phyloP scores from a whole-genome alignment of 2,329 filamentous ascomycete genomes.

The Cytospora piceae region DNA sequence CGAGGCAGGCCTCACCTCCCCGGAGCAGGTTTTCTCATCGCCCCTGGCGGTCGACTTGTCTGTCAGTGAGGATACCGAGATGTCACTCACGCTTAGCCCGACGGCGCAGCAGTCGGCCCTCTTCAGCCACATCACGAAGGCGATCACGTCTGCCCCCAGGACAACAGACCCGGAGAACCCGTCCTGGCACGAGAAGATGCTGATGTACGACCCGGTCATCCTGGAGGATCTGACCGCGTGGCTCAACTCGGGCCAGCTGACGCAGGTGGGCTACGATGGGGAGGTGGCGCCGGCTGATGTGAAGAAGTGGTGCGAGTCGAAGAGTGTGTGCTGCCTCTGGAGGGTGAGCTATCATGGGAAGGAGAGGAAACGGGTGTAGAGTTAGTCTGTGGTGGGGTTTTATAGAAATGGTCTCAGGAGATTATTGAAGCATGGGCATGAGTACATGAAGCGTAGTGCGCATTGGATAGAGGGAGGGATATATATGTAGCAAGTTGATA shows the following conservation, averaged over 20 bases:
- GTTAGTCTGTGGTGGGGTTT: conserved; percentile 10
- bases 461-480: not conserved
- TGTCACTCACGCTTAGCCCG: conserved; percentile 45
- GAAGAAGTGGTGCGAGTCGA: conserved; percentile 87
- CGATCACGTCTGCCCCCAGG: conserved; percentile 55
- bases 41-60: conserved; percentile 48
- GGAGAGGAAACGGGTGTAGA: conserved; percentile 55
- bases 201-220: conserved; percentile 89
- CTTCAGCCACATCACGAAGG: conserved; percentile 58
- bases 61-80: conserved; percentile 50
- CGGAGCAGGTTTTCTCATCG: conserved; percentile 49
- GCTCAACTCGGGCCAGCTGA: conserved; percentile 75
- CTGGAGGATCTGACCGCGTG: conserved; percentile 83
- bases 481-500: not conserved
- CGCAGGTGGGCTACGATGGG: conserved; percentile 64
- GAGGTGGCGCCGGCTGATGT: conserved; percentile 69
- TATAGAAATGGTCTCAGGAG: not conserved
- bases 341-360: conserved; percentile 58
- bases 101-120: conserved; percentile 49
- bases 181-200: conserved; percentile 89
- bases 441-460: not conserved
- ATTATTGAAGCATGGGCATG: not conserved
- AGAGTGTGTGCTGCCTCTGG: conserved; percentile 84
- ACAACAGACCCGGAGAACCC: conserved; percentile 54
- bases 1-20: conserved; percentile 38